Base-by-base conservation (phyloP, 495 filamentous ascomycete species). In the Diplogelasinospora grovesii region DNA sequence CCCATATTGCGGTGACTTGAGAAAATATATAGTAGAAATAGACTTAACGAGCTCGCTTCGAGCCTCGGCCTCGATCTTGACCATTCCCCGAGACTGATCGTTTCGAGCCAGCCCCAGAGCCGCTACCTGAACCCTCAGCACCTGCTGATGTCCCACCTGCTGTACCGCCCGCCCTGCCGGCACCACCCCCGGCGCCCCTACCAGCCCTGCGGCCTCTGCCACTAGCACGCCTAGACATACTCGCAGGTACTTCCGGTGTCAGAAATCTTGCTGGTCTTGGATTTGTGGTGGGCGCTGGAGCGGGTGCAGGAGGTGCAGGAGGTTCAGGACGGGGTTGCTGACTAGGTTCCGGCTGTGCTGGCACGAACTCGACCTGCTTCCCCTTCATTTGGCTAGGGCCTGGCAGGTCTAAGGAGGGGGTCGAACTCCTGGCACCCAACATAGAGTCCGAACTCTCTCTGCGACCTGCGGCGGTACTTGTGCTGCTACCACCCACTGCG, bases 241-340 rank as follows among this genome's bases (percentile, higher is more conserved):
- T 51, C 8, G 43, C 47, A 5, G 53, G 54, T 4, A 42, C 22
- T 9, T 47, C 51, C 4, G 51, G 51, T 6, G 46, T 45, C 14
- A 53, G 32, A 23, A 53, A 53, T 14, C 36, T 41, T n/a, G 15
- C 41, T 21, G 11, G 25, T 8, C 26, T 35, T 15, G 38, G 8
- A n/a, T n/a, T n/a, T n/a, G n/a, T n/a, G n/a, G n/a, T n/a, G n/a
- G n/a, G n/a, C n/a, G 18, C 34, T 30, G 14, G 36, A 40, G 26
- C 21, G 9, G 8, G 23, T 28, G 22, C 34, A 8, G 13, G 8
- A 23, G 18, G 13, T 21, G 28, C 16, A 22, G 25, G 14, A 21
- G 16, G 27, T 11, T 39, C 11, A 43, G 25, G 22, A 39, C 35
- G 50, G 14, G 2, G 43, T 32, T 8, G 55, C 48, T n/a, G 55